Conservation (phyloP, 352 stramenopile species). For the Plasmopara viticola region DNA sequence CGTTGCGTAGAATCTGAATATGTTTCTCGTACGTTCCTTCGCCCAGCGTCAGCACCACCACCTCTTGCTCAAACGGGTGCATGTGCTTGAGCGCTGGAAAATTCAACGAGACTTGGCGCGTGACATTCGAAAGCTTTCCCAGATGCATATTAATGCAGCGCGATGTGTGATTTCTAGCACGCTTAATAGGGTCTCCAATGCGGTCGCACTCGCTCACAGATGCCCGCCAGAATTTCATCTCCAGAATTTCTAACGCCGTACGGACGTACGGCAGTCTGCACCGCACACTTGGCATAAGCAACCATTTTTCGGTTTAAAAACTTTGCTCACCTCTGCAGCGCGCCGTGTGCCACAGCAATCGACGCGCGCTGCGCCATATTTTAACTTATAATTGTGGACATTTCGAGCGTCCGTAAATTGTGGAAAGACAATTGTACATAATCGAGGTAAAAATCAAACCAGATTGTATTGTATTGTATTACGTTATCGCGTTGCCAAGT, state of each 20-base stretch:
- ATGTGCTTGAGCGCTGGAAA: slow-evolving; percentile 74
- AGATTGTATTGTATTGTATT: too few species aligned
- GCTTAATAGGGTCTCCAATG: slow-evolving; percentile 73
- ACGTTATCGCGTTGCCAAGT: too few species aligned
- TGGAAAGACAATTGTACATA: too few species aligned
- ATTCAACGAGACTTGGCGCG: slow-evolving; percentile 57
- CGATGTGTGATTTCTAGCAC: slow-evolving; percentile 75
- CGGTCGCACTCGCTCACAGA: slow-evolving; percentile 66
- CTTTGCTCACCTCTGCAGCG: slow-evolving; percentile 49
- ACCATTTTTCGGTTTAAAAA: background rate
- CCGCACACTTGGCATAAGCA: background rate
- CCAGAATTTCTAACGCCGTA: slow-evolving; percentile 75
- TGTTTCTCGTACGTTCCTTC: slow-evolving; percentile 61
- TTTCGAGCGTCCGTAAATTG: too few species aligned
- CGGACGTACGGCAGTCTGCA: slow-evolving; percentile 69
- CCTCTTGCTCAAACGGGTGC: slow-evolving; percentile 80
- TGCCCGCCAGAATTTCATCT: slow-evolving; percentile 84
- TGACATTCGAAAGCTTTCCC: slow-evolving; percentile 63
- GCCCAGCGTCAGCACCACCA: slow-evolving; percentile 76
- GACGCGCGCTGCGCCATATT: slow-evolving; percentile 17
- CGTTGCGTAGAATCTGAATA: slow-evolving; percentile 65
- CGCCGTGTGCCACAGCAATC: slow-evolving; percentile 44
- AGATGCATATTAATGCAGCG: slow-evolving; percentile 79
- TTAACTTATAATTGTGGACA: too few species aligned
- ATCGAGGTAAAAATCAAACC: too few species aligned